Evolutionary conservation across 495 filamentous ascomycete species (phyloP).

Genomic region (Aspergillus cavernicola): DNA sequence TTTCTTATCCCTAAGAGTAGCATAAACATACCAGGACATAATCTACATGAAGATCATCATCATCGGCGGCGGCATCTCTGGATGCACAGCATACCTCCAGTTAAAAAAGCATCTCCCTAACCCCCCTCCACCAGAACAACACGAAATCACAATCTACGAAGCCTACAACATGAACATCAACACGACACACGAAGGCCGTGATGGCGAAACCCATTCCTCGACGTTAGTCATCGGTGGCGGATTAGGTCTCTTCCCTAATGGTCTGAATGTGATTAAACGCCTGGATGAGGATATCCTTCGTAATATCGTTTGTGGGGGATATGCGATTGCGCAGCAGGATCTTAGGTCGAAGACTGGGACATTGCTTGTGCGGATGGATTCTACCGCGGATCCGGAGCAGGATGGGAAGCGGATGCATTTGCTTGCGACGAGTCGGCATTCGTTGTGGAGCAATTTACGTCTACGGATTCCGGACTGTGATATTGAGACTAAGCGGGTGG

Average conservation of each 20-base stretch:
- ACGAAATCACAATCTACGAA: constrained; percentile 38
- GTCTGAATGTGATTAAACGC: constrained; percentile 41
- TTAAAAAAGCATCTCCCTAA: constrained; percentile 46
- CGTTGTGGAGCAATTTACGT: constrained; percentile 32
- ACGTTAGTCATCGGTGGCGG: constrained; percentile 48
- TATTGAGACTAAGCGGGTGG: constrained; percentile 29
- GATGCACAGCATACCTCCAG: constrained; percentile 45
- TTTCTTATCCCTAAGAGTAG: not conserved
- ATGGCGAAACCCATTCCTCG: constrained; percentile 19
- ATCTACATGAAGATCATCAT: constrained; percentile 55
- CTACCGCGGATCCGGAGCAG: not conserved
- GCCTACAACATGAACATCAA: constrained; percentile 30
- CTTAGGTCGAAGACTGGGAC: constrained; percentile 38
- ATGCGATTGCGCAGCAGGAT: constrained; percentile 29
- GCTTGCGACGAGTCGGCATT: constrained; percentile 33
- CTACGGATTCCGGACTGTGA: constrained; percentile 26
- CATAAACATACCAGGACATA: too few species aligned
- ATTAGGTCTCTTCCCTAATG: constrained; percentile 48
- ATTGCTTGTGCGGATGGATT: constrained; percentile 24
- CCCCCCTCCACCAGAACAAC: constrained; percentile 15
- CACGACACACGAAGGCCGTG: constrained; percentile 17
- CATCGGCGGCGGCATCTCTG: constrained; percentile 50
- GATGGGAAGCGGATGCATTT: constrained; percentile 22
- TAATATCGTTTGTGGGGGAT: constrained; percentile 34
- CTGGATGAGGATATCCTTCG: constrained; percentile 36